Evolutionary conservation across 2,329 filamentous ascomycete species (phyloP).

Genomic region (Stromatinia cepivora): DNA sequence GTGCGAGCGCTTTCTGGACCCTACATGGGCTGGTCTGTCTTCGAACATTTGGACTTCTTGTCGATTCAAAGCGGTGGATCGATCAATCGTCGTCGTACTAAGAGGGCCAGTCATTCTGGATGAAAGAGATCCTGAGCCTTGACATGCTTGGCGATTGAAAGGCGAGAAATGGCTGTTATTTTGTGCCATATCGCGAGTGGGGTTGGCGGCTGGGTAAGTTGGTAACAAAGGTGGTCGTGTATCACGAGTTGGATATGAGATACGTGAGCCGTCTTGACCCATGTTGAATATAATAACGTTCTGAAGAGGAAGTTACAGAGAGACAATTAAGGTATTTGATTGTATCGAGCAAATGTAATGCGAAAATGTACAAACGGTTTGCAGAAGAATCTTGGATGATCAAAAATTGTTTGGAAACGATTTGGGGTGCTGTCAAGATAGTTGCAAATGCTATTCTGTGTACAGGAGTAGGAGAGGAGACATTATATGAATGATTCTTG

Average conservation of each 20-base stretch:
- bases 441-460: not conserved
- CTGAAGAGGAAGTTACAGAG: too few relatives aligned
- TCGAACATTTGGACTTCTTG: too few relatives aligned
- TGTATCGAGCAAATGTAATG: not conserved
- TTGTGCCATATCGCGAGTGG: not conserved
- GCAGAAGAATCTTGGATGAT: not conserved
- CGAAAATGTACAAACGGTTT: not conserved
- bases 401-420: not conserved
- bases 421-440: not conserved
- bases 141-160: rapidly evolving
- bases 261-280: not conserved
- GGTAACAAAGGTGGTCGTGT: not conserved
- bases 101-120: not conserved
- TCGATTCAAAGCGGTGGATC: too few relatives aligned
- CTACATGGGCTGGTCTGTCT: not conserved
- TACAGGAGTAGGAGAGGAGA: too few relatives aligned
- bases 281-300: not conserved
- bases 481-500: too few relatives aligned
- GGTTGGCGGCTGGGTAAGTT: not conserved
- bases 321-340: too few relatives aligned
- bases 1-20: not conserved
- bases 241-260: not conserved
- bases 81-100: not conserved
- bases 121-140: not conserved
- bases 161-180: not conserved